Evolutionary conservation across 768 basidiomycete species (phyloP), one percentile per base, ranked within the genome.

Genomic region (Goffeauzyma gilvescens): DNA sequence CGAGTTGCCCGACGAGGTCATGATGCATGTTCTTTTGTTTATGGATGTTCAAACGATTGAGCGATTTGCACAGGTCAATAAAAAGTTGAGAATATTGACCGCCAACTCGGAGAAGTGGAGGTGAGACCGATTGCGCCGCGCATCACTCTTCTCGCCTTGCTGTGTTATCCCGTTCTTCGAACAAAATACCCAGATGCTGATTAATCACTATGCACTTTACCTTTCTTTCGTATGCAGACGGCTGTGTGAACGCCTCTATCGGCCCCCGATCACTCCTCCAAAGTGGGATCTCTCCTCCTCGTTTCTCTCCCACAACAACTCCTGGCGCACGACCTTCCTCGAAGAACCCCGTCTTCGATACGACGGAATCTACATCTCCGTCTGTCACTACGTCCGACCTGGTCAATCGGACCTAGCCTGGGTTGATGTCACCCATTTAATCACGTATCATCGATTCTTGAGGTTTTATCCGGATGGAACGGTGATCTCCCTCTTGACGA

Each of bases 381-480:
- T 82, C 15, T 89, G 85, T 55, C 85, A 86, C 60, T 21, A 38
- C 44, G 81, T 76, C 32, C 79, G 82, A 15, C 69, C 70, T 6
- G 86, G 86, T 20, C 64, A 78, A 22, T 75, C 80, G 50, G 86
- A 93, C 52, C 81, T 80, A 48, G 69, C 74, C 3, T 90, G 87
- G 87, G 75, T 85, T 14, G 79, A 81, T 50, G 82, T 86, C 46
- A 81, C 67, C 57, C 84, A 90, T 55, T 69, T 31, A 63, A 59
- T 93, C 55, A 89, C 84, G 5, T 93, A 90, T 62, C 82, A 89
- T 55, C 81, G 87, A 24, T 90, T 84, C 62, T 70, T 93, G 76
- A 82, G 87, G 21, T 90, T 90, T 67, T 79, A 79, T 52, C 77
- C 83, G 0, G 74, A 82, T 49, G 87, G 87, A 2, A 72, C 75